These are phyloP conservation scores for Fusarium sp. DNA, from an alignment of 2,329 filamentous ascomycete species.

Conservation along the genomic window DNA sequence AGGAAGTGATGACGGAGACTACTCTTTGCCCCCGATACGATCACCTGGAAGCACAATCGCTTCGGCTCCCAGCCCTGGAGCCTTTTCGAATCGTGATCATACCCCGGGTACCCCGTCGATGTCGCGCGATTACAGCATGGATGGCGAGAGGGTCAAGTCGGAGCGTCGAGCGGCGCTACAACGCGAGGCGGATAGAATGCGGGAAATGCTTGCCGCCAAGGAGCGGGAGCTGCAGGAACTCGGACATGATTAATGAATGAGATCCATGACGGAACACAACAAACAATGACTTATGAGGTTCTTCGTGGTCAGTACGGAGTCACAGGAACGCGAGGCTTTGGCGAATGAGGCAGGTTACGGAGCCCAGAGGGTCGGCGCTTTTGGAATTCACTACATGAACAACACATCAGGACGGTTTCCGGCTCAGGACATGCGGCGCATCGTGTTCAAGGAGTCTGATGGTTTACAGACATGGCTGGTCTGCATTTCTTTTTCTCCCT, in stretches of 20 bases:
- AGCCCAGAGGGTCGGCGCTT: slow-evolving; percentile 32
- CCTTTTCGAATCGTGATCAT: slow-evolving; percentile 50
- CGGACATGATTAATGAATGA: slow-evolving; percentile 40
- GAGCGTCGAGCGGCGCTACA: slow-evolving; percentile 74
- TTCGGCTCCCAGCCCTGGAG: slow-evolving; percentile 55
- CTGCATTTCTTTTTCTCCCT: slow-evolving; percentile 21
- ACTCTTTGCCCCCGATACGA: slow-evolving; percentile 54
- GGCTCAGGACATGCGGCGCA: slow-evolving; percentile 17
- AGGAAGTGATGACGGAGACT: slow-evolving; percentile 53
- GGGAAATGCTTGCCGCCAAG: slow-evolving; percentile 76
- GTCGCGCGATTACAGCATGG: slow-evolving; percentile 46
- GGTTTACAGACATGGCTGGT: slow-evolving; percentile 18
- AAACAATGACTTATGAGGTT: slow-evolving; percentile 40
- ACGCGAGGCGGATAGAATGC: slow-evolving; percentile 80
- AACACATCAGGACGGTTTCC: slow-evolving; percentile 3
- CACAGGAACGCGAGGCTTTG: slow-evolving; percentile 28
- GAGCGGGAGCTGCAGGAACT: slow-evolving; percentile 72
- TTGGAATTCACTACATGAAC: slow-evolving; percentile 39
- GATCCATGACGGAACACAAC: slow-evolving; percentile 26
- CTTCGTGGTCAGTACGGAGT: slow-evolving; percentile 38
- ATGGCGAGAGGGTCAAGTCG: slow-evolving; percentile 64
- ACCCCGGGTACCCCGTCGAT: slow-evolving; percentile 35
- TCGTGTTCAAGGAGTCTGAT: slow-evolving; percentile 21
- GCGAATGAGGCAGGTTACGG: slow-evolving; percentile 21
- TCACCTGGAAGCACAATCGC: slow-evolving; percentile 55